Evolutionary conservation across 73 alveolate genomes (phyloP), one percentile per base, ranked within the genome.

Genomic region (Symbiodinium natans): DNA sequence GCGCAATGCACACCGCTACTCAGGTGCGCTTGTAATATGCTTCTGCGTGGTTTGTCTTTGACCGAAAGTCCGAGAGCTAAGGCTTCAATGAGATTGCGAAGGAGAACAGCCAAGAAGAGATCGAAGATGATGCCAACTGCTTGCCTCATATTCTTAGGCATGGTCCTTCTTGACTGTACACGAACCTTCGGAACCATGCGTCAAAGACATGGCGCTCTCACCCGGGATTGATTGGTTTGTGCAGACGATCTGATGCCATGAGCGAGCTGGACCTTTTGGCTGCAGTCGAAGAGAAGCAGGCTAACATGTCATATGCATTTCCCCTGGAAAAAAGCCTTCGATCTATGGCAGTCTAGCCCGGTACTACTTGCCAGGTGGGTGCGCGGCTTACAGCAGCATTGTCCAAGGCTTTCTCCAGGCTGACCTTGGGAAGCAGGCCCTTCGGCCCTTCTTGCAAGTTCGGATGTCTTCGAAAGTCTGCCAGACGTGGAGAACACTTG

Each of bases 271-370:
- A 90, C 54, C 36, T 90, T 5, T 56, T 90, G 40, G 87, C 97
- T 1, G 89, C 97, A 42, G 80, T 90, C 4, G 77, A 71, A 82
- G 89, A 90, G 77, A 90, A 42, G 88, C 46, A 90, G 97, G 97
- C 88, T 11, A 27, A 36, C 19, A n/a, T 10, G 36, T 63, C 71
- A 52, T 29, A 29, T 6, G 71, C 59, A 2, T 13, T 46, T n/a
- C n/a, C n/a, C n/a, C n/a, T n/a, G n/a, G 27, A 52, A 4, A 10
- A 7, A 52, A 52, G n/a, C n/a, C n/a, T n/a, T n/a, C n/a, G n/a
- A n/a, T n/a, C n/a, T n/a, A n/a, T n/a, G n/a, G n/a, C n/a, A n/a
- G n/a, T n/a, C n/a, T 9, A 46, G 59, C 59, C 59, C 59, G n/a
- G n/a, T 46, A 9, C 59, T 46, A 13, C 59, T 5, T 34, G 29